A percentile compares a stretch with the other conserved stretches of the same genome.
Evolutionary conservation across 2,329 filamentous ascomycete genomes (phyloP).

Genomic region (Neurospora sp.): DNA sequence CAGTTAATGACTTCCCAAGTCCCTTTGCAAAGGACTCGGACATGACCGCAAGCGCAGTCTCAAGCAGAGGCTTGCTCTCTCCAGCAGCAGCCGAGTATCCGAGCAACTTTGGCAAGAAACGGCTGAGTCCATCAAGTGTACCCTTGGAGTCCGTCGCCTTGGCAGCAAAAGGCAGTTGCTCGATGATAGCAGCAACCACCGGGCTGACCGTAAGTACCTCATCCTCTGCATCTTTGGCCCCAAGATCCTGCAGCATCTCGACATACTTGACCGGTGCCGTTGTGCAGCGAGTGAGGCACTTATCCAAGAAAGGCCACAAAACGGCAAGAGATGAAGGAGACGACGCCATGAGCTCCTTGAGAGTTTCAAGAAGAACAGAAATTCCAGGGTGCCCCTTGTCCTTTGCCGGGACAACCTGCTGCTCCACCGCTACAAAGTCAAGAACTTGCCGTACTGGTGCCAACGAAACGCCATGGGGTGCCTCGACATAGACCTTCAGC

Average conservation of each 20-base stretch:
- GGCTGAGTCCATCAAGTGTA: constrained; percentile 37
- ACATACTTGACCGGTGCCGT: constrained; percentile 76
- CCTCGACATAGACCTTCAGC: constrained; percentile 46
- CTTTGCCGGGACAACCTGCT: constrained; percentile 39
- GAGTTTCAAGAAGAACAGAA: constrained; percentile 33
- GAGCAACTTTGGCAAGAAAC: constrained; percentile 50
- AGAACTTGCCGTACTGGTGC: constrained; percentile 46
- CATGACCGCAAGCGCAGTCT: constrained; percentile 10
- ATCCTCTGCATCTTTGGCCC: constrained; percentile 2
- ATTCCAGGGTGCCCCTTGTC: constrained; percentile 31
- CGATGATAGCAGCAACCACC: constrained; percentile 58
- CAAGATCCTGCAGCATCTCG: constrained; percentile 51
- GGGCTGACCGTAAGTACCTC: constrained; percentile 42
- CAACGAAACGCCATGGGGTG: constrained; percentile 37
- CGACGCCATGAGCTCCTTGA: constrained; percentile 23
- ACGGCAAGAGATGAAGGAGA: constrained; percentile 26
- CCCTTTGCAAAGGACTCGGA: constrained; percentile 28
- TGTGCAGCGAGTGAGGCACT: constrained; percentile 67
- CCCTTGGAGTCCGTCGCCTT: constrained; percentile 35
- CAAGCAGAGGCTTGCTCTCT: constrained; percentile 37
- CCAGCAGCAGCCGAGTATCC: constrained; percentile 41
- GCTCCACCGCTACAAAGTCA: constrained; percentile 51
- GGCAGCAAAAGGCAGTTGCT: constrained; percentile 66
- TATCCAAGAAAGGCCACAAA: constrained; percentile 68
- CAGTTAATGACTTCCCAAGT: neutral